Evolutionary conservation across 441 rosid genomes (phyloP), one percentile per base, ranked within the genome.

Genomic region (Codiaeum variegatum): DNA sequence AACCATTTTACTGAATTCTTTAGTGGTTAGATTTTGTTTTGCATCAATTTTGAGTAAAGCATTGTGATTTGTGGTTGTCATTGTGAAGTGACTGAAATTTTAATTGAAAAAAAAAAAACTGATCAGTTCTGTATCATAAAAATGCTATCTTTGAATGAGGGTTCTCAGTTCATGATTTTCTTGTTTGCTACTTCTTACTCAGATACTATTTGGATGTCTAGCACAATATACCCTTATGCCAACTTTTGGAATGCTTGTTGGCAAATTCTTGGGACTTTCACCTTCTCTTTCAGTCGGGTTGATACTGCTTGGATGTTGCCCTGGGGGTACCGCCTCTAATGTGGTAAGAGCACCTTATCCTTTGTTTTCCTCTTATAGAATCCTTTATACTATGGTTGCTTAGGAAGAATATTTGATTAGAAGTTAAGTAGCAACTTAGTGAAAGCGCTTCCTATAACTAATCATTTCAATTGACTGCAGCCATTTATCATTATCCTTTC

Each of bases 181-280:
- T n/a, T 54, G 59, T 32, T 54, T 46, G 73, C 29, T 40, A 19
- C 63, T 44, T 67, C 74, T 67, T 63, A 72, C 69, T 72, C 83
- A 89, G 94, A 87, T 89, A 76, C 83, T 86, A 47, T 89, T 83
- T 71, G 91, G 94, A 72, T 87, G 83, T 8, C 72, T 70, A 60
- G 89, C 88, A 67, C 94, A 89, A 67, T 89, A 82, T 66, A 78
- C 89, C 21, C 82, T 87, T n/a, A 89, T 89, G 90, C 93, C 91
- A 52, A 67, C 75, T 23, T 78, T 81, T 44, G 90, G 85, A 67
- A n/a, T 75, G 40, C 12, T 85, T 28, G 61, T 89, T 26, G 79
- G 91, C 75, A 89, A 80, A 82, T 32, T 6, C 24, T 62, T 89
- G 85, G 82, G 88, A 36, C 93, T 89, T 72, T 36, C 88, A 60